Evolutionary conservation across 2,329 filamentous ascomycete species (phyloP).

Genomic region (Neodidymelliopsis sp.): DNA sequence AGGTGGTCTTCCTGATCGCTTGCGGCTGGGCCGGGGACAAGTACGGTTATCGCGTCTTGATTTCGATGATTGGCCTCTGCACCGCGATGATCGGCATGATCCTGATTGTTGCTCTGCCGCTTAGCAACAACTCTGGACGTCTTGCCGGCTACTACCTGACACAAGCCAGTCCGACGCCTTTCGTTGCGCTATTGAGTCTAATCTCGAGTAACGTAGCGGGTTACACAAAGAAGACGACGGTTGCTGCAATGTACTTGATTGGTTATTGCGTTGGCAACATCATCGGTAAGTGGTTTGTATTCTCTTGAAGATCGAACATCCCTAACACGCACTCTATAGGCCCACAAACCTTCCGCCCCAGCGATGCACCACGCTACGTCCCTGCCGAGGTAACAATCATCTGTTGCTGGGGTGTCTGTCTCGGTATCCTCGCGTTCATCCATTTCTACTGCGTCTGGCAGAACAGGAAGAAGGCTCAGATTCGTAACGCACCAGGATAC

Average conservation of each 20-base stretch:
- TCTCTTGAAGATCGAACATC: background rate
- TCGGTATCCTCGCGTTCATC: conserved; percentile 66
- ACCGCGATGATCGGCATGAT: conserved; percentile 66
- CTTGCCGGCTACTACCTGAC: conserved; percentile 72
- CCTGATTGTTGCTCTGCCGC: conserved; percentile 69
- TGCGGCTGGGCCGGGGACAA: conserved; percentile 65
- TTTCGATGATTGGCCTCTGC: conserved; percentile 61
- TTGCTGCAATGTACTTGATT: conserved; percentile 59
- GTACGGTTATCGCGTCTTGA: conserved; percentile 64
- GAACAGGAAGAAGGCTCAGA: conserved; percentile 65
- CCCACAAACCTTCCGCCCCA: conserved; percentile 42
- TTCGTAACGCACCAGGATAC: conserved; percentile 64
- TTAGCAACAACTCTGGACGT: conserved; percentile 64
- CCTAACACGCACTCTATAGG: conserved; percentile 50
- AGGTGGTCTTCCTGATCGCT: conserved; percentile 65
- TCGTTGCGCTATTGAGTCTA: conserved; percentile 69
- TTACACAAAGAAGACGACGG: conserved; percentile 67
- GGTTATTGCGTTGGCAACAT: conserved; percentile 53
- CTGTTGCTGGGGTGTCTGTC: conserved; percentile 63
- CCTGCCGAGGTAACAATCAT: conserved; percentile 71
- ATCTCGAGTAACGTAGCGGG: conserved; percentile 69
- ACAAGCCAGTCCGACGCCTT: conserved; percentile 65
- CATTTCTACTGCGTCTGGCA: conserved; percentile 66
- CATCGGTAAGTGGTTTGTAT: conserved; percentile 32
- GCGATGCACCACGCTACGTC: conserved; percentile 60